Evolutionary conservation across 306 rosid species (phyloP).

Genomic region (Cucumis sativus): DNA sequence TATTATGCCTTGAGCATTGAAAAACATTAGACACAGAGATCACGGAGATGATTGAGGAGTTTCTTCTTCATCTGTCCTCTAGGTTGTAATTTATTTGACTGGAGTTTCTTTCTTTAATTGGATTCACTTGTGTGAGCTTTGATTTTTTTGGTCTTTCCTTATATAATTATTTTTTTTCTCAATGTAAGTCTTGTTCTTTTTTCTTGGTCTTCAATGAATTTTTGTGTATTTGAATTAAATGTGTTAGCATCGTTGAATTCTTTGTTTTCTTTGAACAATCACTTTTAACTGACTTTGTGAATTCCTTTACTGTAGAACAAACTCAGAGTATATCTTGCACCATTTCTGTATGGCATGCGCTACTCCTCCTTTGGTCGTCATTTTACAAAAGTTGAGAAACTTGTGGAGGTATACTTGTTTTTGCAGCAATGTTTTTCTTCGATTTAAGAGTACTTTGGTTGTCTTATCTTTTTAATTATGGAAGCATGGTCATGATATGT

Average conservation of each 20-base stretch:
- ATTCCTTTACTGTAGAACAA: constrained; percentile 46
- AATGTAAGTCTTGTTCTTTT: neutral
- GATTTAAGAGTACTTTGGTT: neutral
- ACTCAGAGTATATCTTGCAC: constrained; percentile 64
- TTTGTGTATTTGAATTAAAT: neutral
- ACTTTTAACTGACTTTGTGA: neutral
- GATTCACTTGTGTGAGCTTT: neutral
- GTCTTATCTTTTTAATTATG: neutral
- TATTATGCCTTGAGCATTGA: no score
- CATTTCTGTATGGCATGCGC: constrained; percentile 67
- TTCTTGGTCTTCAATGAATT: no score
- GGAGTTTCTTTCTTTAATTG: neutral
- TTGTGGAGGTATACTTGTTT: constrained; percentile 52
- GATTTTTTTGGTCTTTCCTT: neutral
- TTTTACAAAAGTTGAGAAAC: constrained; percentile 74
- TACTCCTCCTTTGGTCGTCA: constrained; percentile 93
- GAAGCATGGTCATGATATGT: neutral
- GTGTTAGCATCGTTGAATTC: neutral
- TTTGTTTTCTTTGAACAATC: neutral
- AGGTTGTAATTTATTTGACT: neutral
- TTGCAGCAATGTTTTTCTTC: neutral
- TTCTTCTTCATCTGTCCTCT: neutral
- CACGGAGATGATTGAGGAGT: neutral
- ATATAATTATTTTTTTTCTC: neutral
- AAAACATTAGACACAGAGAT: neutral